phyloP scores from a whole-genome alignment of 2,329 filamentous ascomycete genomes.

The Pyricularia grisea region DNA sequence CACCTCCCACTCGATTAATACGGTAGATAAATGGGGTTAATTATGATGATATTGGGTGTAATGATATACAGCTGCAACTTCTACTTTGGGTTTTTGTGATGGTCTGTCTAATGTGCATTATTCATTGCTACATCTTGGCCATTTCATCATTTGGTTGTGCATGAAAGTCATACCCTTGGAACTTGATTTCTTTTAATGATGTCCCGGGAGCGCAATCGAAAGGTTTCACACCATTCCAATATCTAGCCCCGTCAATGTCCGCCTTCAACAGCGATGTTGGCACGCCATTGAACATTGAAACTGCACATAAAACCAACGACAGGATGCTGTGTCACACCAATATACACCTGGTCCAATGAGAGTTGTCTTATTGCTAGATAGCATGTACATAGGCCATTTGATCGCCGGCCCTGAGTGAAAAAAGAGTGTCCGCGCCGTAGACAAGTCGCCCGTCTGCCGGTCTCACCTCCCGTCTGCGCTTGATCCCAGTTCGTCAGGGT shows the following conservation, averaged over 20 bases:
- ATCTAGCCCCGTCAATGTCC: neutral
- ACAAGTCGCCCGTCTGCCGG: neutral
- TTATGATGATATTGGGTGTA: neutral
- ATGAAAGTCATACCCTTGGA: neutral
- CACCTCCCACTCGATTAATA: neutral
- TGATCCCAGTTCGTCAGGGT: neutral
- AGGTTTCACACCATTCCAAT: neutral
- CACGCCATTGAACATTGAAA: neutral
- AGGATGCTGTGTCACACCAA: neutral
- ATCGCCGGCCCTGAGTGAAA: too few relatives aligned
- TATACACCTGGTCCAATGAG: neutral
- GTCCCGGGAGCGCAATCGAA: neutral
- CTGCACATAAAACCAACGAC: neutral
- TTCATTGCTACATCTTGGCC: neutral
- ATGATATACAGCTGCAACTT: neutral
- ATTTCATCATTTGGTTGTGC: neutral
- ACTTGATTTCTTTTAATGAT: neutral
- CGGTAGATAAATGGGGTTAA: neutral
- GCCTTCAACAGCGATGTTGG: too few relatives aligned
- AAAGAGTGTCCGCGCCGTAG: neutral
- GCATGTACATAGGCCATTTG: neutral
- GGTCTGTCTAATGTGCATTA: neutral
- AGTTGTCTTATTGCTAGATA: neutral
- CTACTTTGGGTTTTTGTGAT: neutral
- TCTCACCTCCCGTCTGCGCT: neutral